Evolutionary conservation across 2,329 filamentous ascomycete genomes (phyloP).

Genomic region (Aspergillaceae sp.): DNA sequence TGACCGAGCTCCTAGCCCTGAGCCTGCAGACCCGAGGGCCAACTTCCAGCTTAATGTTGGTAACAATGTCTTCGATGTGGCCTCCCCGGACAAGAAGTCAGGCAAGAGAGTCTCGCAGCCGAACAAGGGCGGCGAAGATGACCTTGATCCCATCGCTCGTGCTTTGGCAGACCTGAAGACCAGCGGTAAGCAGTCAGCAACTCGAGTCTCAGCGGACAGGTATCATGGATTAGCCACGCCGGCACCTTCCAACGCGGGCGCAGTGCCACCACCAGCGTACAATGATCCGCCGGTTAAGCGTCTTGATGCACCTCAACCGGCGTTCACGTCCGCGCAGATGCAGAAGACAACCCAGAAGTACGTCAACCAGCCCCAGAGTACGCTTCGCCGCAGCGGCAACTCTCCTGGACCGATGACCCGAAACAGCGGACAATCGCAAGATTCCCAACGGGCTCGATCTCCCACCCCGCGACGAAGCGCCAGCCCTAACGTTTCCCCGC

Average conservation of each 20-base stretch:
- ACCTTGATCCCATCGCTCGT: constrained; percentile 79
- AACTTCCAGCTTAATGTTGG: constrained; percentile 91
- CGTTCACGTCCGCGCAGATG: constrained; percentile 91
- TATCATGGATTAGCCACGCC: constrained; percentile 92
- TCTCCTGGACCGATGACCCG: constrained; percentile 53
- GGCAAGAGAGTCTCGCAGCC: constrained; percentile 31
- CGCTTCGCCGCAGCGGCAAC: constrained; percentile 49
- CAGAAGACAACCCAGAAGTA: constrained; percentile 89
- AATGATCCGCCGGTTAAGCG: constrained; percentile 64
- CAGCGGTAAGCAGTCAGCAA: constrained; percentile 68
- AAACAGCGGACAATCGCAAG: constrained; percentile 40
- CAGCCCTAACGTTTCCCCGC: constrained; percentile 24
- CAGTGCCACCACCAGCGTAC: constrained; percentile 78
- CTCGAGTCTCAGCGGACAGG: constrained; percentile 86
- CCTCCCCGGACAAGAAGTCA: constrained; percentile 59
- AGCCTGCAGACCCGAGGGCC: constrained; percentile 82
- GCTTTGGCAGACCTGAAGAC: constrained; percentile 90
- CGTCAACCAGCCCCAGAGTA: constrained; percentile 68
- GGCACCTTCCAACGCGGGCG: constrained; percentile 40
- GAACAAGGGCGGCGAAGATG: constrained; percentile 45
- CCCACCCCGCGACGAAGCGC: constrained; percentile 55
- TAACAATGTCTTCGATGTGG: constrained; percentile 91
- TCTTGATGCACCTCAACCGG: constrained; percentile 80
- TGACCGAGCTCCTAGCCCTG: constrained; percentile 54
- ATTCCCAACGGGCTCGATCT: constrained; percentile 48